phyloP scores from a whole-genome alignment of 768 basidiomycete genomes.

The Podaxis pistillaris region DNA sequence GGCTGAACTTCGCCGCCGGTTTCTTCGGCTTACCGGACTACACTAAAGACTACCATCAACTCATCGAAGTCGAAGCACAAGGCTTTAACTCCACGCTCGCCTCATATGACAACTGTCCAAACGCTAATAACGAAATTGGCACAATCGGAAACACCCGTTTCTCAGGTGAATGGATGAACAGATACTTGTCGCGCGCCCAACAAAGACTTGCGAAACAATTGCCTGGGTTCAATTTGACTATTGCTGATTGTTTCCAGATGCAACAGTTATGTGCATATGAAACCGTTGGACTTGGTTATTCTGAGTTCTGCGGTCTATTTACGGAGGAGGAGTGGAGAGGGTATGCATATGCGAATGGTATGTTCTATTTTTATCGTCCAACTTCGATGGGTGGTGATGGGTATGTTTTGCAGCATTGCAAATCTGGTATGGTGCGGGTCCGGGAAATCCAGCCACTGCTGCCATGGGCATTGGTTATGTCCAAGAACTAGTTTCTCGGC shows the following conservation, averaged over 20 bases:
- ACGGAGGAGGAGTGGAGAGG: conserved; percentile 81
- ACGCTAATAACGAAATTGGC: conserved; percentile 45
- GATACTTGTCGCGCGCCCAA: conserved; percentile 59
- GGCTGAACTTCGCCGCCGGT: conserved; percentile 52
- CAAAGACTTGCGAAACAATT: conserved; percentile 50
- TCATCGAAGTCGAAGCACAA: conserved; percentile 54
- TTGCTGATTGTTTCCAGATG: conserved; percentile 55
- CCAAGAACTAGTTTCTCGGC: conserved; percentile 68
- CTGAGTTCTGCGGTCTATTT: conserved; percentile 75
- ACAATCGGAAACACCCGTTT: conserved; percentile 42
- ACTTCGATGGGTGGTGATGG: neutral
- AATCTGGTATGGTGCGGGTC: conserved; percentile 67
- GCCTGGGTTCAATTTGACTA: conserved; percentile 48
- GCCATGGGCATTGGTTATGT: conserved; percentile 66
- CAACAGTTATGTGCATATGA: conserved; percentile 77
- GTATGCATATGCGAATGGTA: conserved; percentile 58
- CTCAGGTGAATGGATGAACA: conserved; percentile 48
- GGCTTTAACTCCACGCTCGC: conserved; percentile 71
- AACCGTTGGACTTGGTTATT: conserved; percentile 80
- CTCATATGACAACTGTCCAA: conserved; percentile 65
- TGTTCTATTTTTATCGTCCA: neutral
- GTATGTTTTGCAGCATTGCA: conserved; percentile 37
- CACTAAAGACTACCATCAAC: conserved; percentile 55
- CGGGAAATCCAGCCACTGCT: conserved; percentile 64
- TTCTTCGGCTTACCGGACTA: conserved; percentile 56